phyloP scores from a whole-genome alignment of 2,329 filamentous ascomycete species.

The Penicillium occitanis region DNA sequence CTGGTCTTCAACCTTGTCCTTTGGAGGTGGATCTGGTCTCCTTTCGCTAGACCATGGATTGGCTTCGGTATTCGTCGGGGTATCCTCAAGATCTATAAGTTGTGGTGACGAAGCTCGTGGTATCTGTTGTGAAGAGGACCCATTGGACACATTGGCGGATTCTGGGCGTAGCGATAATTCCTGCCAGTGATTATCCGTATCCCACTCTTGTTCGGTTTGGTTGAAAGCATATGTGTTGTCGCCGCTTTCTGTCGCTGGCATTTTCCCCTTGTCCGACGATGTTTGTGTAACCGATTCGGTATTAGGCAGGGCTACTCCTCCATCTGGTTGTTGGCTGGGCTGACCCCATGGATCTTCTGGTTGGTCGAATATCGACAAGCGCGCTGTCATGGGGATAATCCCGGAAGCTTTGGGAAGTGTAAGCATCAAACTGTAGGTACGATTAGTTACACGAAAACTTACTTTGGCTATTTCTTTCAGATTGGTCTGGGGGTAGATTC shows the following conservation, averaged over 20 bases:
- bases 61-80: constrained; percentile 6
- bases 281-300: not conserved
- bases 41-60: constrained; percentile 17
- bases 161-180: constrained; percentile 16
- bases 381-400: constrained; percentile 43
- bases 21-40: not conserved
- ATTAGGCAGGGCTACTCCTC: not conserved
- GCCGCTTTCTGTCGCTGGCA: not conserved
- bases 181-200: constrained; percentile 17
- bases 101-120: constrained; percentile 3
- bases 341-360: constrained; percentile 32
- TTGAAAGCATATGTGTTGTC: not conserved
- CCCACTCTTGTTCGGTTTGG: constrained; percentile 3
- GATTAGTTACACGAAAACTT: constrained; percentile 17
- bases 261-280: not conserved
- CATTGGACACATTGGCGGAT: constrained; percentile 8
- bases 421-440: not conserved
- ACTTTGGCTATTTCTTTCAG: constrained; percentile 37
- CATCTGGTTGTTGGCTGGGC: constrained; percentile 4
- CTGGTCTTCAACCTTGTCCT: not conserved
- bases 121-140: constrained; percentile 7
- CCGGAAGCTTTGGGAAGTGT: constrained; percentile 23
- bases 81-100: constrained; percentile 19
- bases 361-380: constrained; percentile 38
- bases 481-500: constrained; percentile 25